These are phyloP conservation scores for Cyclotella kingstonii DNA, from an alignment of 108 stramenopile genomes.

Conservation along the genomic window DNA sequence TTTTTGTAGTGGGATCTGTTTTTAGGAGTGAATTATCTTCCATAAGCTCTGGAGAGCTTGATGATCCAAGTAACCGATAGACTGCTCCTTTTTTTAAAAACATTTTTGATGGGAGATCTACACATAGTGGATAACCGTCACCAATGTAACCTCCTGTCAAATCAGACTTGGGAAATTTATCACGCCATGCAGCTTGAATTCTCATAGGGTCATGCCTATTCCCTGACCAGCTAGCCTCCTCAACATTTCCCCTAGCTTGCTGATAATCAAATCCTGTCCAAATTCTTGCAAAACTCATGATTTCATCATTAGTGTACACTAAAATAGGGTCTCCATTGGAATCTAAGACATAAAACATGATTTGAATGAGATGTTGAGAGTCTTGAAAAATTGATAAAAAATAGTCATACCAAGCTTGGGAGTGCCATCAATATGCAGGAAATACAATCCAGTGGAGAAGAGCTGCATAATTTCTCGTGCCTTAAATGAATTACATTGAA, in stretches of 20 bases:
- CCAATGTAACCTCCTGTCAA: conserved; percentile 64
- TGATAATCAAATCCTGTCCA: conserved; percentile 66
- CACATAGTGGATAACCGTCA: conserved; percentile 52
- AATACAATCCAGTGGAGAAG: conserved; percentile 51
- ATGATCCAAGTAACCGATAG: conserved; percentile 51
- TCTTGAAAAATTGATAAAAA: no score
- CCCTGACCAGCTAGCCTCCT: conserved; percentile 24
- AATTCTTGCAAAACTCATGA: conserved; percentile 54
- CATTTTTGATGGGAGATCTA: conserved; percentile 36
- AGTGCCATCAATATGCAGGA: conserved; percentile 48
- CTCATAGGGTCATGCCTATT: conserved; percentile 62
- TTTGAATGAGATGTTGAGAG: no score
- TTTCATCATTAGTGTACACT: conserved; percentile 53
- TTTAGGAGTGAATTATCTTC: conserved; percentile 30
- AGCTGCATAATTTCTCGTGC: conserved; percentile 56
- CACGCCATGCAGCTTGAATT: conserved; percentile 47
- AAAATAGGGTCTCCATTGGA: conserved; percentile 31
- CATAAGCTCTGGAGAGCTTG: conserved; percentile 38
- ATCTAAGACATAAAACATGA: no score
- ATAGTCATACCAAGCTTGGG: conserved; percentile 37
- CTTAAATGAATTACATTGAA: not conserved
- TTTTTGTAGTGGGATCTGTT: conserved; percentile 28
- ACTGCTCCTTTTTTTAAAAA: conserved; percentile 54
- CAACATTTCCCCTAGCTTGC: conserved; percentile 47
- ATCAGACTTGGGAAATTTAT: conserved; percentile 61